These are phyloP conservation scores for Suillus bovinus DNA, from an alignment of 768 basidiomycete genomes.

Conservation along the genomic window DNA sequence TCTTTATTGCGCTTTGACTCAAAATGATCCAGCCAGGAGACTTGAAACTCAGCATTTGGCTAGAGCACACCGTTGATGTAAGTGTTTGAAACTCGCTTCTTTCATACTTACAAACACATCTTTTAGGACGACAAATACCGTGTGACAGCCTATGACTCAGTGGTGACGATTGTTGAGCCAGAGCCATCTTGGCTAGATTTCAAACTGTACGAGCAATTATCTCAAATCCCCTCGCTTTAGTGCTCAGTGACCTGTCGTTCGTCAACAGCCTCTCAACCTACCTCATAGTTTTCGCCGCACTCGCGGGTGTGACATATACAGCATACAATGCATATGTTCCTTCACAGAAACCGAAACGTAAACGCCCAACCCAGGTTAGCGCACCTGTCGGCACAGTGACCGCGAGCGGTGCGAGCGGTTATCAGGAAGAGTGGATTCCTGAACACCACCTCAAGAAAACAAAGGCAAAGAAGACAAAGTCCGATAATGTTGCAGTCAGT, in stretches of 20 bases:
- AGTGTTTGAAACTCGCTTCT: constrained; percentile 18
- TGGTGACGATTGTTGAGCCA: constrained; percentile 81
- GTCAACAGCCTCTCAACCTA: constrained; percentile 62
- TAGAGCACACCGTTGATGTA: constrained; percentile 71
- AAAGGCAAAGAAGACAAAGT: constrained; percentile 51
- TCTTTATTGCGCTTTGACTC: constrained; percentile 7
- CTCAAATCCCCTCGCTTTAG: background rate
- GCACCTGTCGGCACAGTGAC: constrained; percentile 59
- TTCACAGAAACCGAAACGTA: constrained; percentile 47
- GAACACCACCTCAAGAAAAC: constrained; percentile 79
- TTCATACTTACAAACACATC: background rate
- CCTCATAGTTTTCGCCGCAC: constrained; percentile 59
- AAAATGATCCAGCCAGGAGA: constrained; percentile 62
- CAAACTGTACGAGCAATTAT: constrained; percentile 61
- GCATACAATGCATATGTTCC: constrained; percentile 68
- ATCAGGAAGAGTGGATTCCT: constrained; percentile 93
- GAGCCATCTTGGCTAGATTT: constrained; percentile 75
- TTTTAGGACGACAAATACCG: constrained; percentile 56
- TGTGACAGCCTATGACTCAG: constrained; percentile 70
- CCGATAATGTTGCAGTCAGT: constrained; percentile 49
- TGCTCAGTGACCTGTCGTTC: background rate
- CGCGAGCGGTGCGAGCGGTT: constrained; percentile 66
- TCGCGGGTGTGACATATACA: constrained; percentile 65
- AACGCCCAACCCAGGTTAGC: constrained; percentile 44
- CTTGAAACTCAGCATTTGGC: constrained; percentile 69